Percentiles rank a stretch among this genome's conserved stretches.
Conservation (phyloP, 2,329 filamentous ascomycete species). For the Colletotrichum sp. region DNA sequence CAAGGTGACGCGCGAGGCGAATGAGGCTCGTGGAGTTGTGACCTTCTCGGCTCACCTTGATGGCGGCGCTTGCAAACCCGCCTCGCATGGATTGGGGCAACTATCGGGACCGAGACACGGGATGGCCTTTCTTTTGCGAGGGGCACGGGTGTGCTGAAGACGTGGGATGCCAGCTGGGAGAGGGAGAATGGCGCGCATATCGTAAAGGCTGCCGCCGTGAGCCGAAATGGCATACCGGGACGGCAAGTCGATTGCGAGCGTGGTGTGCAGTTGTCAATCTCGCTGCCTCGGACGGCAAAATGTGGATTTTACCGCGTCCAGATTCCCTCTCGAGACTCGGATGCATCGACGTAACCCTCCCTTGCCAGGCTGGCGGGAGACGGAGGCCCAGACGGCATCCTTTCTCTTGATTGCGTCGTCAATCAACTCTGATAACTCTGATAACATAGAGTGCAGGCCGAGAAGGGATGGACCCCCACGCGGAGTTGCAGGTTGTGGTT, state of each 20-base stretch:
- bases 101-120: background rate
- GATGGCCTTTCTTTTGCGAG: background rate
- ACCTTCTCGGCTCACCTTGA: background rate
- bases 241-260: background rate
- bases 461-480: constrained; percentile 1
- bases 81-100: background rate
- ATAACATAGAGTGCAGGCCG: background rate
- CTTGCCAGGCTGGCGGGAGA: constrained; percentile 2
- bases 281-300: background rate
- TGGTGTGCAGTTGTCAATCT: constrained; percentile 1
- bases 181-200: background rate
- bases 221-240: background rate
- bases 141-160: background rate
- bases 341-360: constrained; percentile 1
- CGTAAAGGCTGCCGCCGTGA: background rate
- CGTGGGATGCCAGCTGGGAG: background rate
- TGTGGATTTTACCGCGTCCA: background rate
- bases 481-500: background rate
- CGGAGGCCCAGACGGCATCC: background rate
- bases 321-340: background rate
- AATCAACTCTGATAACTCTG: background rate
- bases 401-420: background rate
- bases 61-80: background rate
- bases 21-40: background rate
- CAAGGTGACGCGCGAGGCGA: background rate